Conservation (phyloP, 2,329 filamentous ascomycete genomes). For the Hypomyces rosellus region DNA sequence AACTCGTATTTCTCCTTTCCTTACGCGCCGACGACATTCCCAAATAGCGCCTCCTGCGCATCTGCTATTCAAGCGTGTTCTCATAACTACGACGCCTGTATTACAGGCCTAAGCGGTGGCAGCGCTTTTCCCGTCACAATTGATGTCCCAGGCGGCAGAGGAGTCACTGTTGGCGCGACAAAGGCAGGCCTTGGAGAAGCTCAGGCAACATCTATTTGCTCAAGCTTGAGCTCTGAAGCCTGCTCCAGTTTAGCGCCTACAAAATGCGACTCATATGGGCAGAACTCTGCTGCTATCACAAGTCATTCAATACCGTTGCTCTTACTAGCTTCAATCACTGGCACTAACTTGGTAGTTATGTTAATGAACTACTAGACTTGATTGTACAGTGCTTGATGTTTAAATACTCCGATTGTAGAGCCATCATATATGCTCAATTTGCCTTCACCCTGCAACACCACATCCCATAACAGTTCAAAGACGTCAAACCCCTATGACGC, state of each 20-base stretch:
- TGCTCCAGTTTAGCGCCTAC: conserved; percentile 40
- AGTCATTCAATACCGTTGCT: background rate
- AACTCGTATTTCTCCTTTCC: conserved; percentile 57
- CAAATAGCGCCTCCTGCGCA: conserved; percentile 44
- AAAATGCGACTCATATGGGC: conserved; percentile 29
- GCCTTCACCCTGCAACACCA: too few species aligned
- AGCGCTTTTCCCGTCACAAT: conserved; percentile 48
- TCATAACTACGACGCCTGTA: conserved; percentile 48
- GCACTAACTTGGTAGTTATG: background rate
- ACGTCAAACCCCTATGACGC: too few species aligned
- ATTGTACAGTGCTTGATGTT: background rate
- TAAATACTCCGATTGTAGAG: too few species aligned
- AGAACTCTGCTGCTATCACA: conserved; percentile 8
- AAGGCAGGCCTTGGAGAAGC: conserved; percentile 32
- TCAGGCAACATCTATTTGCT: conserved; percentile 49
- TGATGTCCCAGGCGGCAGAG: conserved; percentile 46
- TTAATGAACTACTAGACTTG: background rate
- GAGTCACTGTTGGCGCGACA: conserved; percentile 43
- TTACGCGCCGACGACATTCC: conserved; percentile 47
- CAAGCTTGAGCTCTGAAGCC: conserved; percentile 46
- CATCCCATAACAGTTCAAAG: too few species aligned
- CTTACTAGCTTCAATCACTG: background rate
- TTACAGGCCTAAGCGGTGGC: conserved; percentile 39
- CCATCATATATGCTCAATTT: too few species aligned
- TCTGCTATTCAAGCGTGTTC: conserved; percentile 47